Evolutionary conservation across 768 basidiomycete species (phyloP), one percentile per base, ranked within the genome.

Genomic region (Gymnopilus junonius): DNA sequence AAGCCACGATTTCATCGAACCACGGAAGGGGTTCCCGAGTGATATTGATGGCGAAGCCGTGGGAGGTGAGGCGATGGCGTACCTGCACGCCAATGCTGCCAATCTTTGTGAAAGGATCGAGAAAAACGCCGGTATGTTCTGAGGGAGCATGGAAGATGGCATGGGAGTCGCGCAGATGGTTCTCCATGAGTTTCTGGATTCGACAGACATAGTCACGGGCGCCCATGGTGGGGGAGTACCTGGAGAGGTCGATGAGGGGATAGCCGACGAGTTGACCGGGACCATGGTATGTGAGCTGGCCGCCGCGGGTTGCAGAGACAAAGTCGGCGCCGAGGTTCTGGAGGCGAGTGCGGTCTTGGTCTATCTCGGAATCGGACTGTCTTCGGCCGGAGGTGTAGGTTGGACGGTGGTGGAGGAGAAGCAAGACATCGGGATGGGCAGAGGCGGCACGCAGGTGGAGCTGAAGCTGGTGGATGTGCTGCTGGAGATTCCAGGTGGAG

Each of bases 211-310:
- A 99, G 65, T 90, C 88, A 51, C 91, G 87, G 27, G 89, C 87
- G 59, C 88, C 82, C 73, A 86, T 80, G 55, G 89, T 79, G 8
- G 95, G 93, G 46, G 85, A 79, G 68, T 90, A 87, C 34, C 89
- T 87, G n/a, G 86, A 86, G 20, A 99, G 84, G 78, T 99, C 97
- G 55, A 98, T 81, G 55, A 99, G 82, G 2, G 95, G 94, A 73
- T 99, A 99, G 29, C 95, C 97, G 15, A 98, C 92, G 69, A 99
- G 82, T 77, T 99, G 97, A 6, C 97, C 97, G 1, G 97, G 96
- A 0, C 97, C 97, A 74, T 99, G 97, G 75, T 94, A 99, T 1
- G 97, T 99, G 61, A 95, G 84, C 77, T 98, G 90, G 2, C 97
- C 97, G 14, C 97, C 97, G 57, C 97, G 83, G 57, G 86, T 83